phyloP scores from a whole-genome alignment of 75 land plant species.

The Sequoia sempervirens region DNA sequence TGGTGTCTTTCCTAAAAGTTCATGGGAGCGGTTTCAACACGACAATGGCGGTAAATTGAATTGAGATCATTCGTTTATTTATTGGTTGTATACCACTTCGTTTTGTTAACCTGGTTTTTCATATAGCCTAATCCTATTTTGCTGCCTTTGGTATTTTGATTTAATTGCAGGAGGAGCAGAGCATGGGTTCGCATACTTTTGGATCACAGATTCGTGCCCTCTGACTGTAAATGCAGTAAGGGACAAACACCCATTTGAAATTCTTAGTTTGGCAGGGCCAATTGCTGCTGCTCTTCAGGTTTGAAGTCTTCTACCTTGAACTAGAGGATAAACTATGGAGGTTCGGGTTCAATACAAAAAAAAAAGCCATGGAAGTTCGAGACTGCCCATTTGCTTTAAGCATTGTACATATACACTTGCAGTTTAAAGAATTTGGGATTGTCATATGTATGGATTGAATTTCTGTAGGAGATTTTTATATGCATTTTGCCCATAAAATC shows the following conservation, averaged over 20 bases:
- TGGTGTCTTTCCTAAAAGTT: constrained; percentile 72
- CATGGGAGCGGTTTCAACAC: constrained; percentile 68
- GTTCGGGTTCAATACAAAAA: too few relatives aligned
- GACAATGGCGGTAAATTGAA: constrained; percentile 28
- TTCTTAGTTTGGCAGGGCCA: constrained; percentile 87
- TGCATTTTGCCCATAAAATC: too few relatives aligned
- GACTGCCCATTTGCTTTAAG: neutral
- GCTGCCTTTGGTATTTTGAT: neutral
- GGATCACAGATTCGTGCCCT: constrained; percentile 95
- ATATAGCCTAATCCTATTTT: neutral
- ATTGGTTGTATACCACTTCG: neutral
- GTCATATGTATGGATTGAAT: too few relatives aligned
- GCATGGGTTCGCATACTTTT: constrained; percentile 67
- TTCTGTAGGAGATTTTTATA: neutral
- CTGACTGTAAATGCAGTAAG: constrained; percentile 79
- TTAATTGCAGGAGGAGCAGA: constrained; percentile 24
- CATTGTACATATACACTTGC: neutral
- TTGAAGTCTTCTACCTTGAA: constrained; percentile 19
- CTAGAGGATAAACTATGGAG: neutral
- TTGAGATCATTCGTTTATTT: neutral
- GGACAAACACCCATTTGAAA: constrained; percentile 78
- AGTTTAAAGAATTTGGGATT: neutral
- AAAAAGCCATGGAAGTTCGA: too few relatives aligned
- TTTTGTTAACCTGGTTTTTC: neutral
- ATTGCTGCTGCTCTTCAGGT: constrained; percentile 91